phyloP scores from a whole-genome alignment of 2,329 filamentous ascomycete species.

The Beauveria bassiana region DNA sequence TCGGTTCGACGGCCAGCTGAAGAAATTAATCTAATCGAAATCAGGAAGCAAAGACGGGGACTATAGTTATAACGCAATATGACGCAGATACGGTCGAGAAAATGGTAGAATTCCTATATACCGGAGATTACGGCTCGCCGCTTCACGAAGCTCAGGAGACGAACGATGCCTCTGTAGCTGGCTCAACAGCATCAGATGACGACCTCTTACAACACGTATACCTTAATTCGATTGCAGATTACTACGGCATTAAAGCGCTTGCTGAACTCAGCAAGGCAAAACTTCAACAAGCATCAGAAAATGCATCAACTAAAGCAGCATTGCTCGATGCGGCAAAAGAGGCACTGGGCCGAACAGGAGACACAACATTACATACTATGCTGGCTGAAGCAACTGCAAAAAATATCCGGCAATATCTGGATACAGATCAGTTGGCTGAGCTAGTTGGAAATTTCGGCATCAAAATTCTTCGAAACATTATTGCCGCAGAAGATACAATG shows the following conservation, averaged over 20 bases:
- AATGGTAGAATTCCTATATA: slow-evolving; percentile 18
- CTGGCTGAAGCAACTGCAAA: neutral
- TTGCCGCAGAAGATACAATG: neutral
- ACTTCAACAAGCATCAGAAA: slow-evolving; percentile 1
- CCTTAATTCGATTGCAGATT: slow-evolving; percentile 18
- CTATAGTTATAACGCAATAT: slow-evolving; percentile 14
- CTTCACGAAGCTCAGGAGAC: neutral
- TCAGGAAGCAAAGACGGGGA: slow-evolving; percentile 13
- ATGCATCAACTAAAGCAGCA: neutral
- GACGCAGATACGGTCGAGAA: slow-evolving; percentile 13
- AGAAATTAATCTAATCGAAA: neutral
- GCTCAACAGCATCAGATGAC: neutral
- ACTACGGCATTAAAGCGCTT: slow-evolving; percentile 15
- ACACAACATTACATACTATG: neutral
- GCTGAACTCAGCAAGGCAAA: slow-evolving; percentile 10
- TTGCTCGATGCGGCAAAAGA: neutral
- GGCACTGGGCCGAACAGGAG: neutral
- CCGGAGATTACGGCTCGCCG: slow-evolving; percentile 14
- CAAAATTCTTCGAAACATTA: neutral
- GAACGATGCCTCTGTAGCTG: neutral
- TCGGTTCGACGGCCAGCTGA: neutral
- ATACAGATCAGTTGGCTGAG: neutral
- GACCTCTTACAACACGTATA: slow-evolving; percentile 15
- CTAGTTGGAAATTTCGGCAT: neutral
- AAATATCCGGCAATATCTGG: neutral